Evolutionary conservation across 352 stramenopile genomes (phyloP), one percentile per base, ranked within the genome.

Genomic region (Globisporangium iwayamae): DNA sequence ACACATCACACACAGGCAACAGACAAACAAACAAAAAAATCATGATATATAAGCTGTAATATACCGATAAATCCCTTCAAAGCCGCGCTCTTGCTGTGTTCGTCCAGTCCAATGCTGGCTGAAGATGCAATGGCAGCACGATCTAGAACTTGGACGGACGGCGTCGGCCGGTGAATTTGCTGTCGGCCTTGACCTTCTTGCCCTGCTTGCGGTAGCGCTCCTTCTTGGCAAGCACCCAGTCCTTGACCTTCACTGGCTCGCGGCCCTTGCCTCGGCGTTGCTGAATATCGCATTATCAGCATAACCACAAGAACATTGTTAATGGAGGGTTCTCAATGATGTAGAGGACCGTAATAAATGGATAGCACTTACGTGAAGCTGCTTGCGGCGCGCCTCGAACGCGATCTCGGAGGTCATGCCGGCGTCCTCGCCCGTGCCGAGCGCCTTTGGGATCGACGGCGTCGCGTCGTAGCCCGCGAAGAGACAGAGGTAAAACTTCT

Each of bases 401-500:
- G 81, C 75, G 38, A 90, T 74, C 51, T 90, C 79, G 36, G 76
- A 55, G 11, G 48, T 75, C 3, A 75, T 63, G 5, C 52, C 30
- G 7, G 52, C 52, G 22, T 71, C 73, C 51, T 82, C 78, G 56
- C 75, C 78, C 11, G 81, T 83, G 8, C 77, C 89, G 46, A 98
- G 78, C 22, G 78, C 92, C 70, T 90, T 81, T 3, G 92, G 96
- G 30, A 97, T 74, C 51, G 87, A 84, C 65, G 87, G 81, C 25
- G 78, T 67, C 7, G 68, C 78, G 48, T 93, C 97, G 48, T 89
- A 91, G 56, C 97, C 91, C 56, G 98, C 97, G 72, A 99, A 99
- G 36, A 98, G 89, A 57, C 98, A 96, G 18, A 99, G 72, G 73
- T 99, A 99, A 79, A 99, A 98, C 74, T 99, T 99, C 83, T 99